phyloP scores from a whole-genome alignment of 1,284 basidiomycete species.

The Boletus hoseneyae region DNA sequence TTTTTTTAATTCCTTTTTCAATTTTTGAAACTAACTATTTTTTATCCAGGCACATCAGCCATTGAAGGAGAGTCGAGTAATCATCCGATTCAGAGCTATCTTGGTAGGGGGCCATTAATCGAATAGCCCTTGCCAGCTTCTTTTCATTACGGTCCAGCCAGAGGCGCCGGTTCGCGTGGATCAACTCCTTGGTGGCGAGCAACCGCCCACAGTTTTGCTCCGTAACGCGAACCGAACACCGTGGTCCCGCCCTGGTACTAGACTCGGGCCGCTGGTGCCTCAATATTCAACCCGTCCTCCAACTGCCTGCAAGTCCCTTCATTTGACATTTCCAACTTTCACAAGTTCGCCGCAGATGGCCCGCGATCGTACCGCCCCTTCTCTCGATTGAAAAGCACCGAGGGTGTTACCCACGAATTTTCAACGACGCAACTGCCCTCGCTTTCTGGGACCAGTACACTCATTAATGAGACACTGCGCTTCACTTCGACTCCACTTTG shows the following conservation, averaged over 20 bases:
- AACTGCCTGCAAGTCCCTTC: background rate
- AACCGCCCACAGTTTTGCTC: too few relatives aligned
- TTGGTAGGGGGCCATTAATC: background rate
- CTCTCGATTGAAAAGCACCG: constrained; percentile 18
- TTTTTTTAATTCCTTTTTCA: constrained; percentile 1
- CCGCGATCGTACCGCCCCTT: constrained; percentile 18
- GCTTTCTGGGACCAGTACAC: background rate
- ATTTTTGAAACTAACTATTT: background rate
- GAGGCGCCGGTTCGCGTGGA: constrained; percentile 15
- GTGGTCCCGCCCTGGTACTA: constrained; percentile 1
- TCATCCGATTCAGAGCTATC: too few relatives aligned
- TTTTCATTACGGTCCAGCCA: constrained; percentile 2
- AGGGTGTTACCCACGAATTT: constrained; percentile 3
- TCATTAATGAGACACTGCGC: constrained; percentile 8
- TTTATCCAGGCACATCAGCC: background rate
- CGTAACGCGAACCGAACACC: constrained; percentile 1
- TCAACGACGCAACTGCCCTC: background rate
- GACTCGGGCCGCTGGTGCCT: constrained; percentile 12
- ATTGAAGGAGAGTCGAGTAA: too few relatives aligned
- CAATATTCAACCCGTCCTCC: constrained; percentile 2
- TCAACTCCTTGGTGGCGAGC: constrained; percentile 3
- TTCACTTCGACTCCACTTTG: background rate
- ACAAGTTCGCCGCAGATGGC: constrained; percentile 14
- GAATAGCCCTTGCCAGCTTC: background rate
- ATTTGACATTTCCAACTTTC: constrained; percentile 12